Evolutionary conservation across 2,329 filamentous ascomycete genomes (phyloP), one percentile per base, ranked within the genome.

Genomic region (Fusarium decemcellulare): DNA sequence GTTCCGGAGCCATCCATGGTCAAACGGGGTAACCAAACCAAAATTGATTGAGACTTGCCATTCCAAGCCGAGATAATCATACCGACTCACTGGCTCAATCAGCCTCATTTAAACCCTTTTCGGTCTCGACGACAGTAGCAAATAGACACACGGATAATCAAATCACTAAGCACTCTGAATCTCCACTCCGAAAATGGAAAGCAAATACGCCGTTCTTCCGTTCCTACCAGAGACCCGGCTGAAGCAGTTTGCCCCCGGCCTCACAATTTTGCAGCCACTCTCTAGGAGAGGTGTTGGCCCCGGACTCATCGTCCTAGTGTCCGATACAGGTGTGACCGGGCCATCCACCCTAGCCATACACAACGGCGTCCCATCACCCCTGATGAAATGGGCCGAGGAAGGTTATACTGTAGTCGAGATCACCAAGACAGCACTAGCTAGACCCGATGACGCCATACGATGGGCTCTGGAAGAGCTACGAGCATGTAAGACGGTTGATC

Each of bases 321-420:
- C 55, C 73, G 10, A 14, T 62, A 34, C 67, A 76, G 36, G 69
- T 71, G 18, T 70, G 18, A 44, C 63, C 11, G 72, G 69, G 23
- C 68, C 57, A 2, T 54, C n/a, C 12, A 5, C 39, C 6, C 39
- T 70, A 37, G 68, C 55, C 36, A 76, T 70, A 42, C 56, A 59
- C 59, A 72, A 74, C 70, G 78, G 59, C 63, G 82, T 83, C 53
- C 90, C 90, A 0, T 82, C 86, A 8, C 87, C 88, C 1, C 72
- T 88, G 32, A 76, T 87, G 66, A 93, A 93, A 77, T 93, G 91
- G 91, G 90, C 90, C 0, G 91, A 93, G 75, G 91, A 93, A 77
- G 89, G 91, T 2, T 92, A 88, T 67, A 82, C 86, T 0, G 89
- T 92, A 2, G 88, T 82, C 0, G 85, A 91, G 74, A 74, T 92